Evolutionary conservation across 495 filamentous ascomycete genomes (phyloP), one percentile per base, ranked within the genome.

Genomic region (Neurospora sp.): DNA sequence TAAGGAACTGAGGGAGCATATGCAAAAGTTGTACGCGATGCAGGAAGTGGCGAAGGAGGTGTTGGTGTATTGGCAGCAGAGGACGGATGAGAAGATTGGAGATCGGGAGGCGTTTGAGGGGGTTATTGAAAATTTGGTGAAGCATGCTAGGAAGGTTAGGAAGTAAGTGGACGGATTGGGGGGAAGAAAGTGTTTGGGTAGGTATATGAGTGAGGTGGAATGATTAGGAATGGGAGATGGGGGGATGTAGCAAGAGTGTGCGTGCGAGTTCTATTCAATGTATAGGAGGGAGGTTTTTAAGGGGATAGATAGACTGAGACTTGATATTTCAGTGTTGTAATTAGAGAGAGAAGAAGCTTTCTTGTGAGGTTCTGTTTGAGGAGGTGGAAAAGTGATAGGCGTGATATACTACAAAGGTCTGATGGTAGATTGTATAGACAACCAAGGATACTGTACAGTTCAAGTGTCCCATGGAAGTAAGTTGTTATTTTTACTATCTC

Each of bases 31-130:
- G 35, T 86, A 94, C 74, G 86, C 85, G 40, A 84, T 92, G 77
- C 90, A 90, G 18, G 82, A 83, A 3, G 85, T 86, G 18, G 94
- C 94, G 20, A 90, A 89, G 38, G 86, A 92, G 70, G 91, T 96
- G 53, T 85, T 97, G 40, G 92, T 92, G 72, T 97, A 94, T 76
- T 99, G 96, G 96, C 87, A 93, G 69, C 92, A 90, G 85, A 85
- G 90, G 75, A 90, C 89, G 40, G 94, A 97, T 77, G 91, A 92
- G 70, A 91, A 94, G 71, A 83, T 96, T 71, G 90, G 91, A 38
- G 95, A 99, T 75, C 92, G 96, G 76, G 95, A 98, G 82, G 93
- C 93, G 7, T 98, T 99, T 84, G 96, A 99, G 78, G 93, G 92
- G 0, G 96, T 99, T 9, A 97, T 99, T 86, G 96, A 98, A 83